A percentile compares a stretch with the other conserved stretches of the same genome.
Conservation (phyloP, 2,329 filamentous ascomycete genomes). For the Verticillium dahliae region DNA sequence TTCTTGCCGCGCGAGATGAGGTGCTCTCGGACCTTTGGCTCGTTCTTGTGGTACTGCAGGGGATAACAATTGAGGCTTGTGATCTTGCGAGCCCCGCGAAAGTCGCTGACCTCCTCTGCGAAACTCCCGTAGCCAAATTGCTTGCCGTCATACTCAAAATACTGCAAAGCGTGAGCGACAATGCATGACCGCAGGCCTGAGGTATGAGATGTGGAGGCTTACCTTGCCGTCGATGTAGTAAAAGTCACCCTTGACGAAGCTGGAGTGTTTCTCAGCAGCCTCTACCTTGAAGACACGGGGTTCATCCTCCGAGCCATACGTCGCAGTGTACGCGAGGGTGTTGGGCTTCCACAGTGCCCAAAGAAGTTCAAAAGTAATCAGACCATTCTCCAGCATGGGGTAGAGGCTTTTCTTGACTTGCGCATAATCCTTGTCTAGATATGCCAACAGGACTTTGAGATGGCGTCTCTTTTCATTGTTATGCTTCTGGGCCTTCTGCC, state of each 20-base stretch:
- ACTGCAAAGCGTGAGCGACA: constrained; percentile 47
- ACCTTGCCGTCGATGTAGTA: constrained; percentile 67
- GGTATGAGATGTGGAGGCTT: background rate
- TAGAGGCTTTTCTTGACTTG: constrained; percentile 71
- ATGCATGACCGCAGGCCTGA: background rate
- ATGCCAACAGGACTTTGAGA: constrained; percentile 67
- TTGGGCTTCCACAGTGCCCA: constrained; percentile 90
- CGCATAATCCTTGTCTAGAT: constrained; percentile 76
- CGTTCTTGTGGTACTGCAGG: constrained; percentile 32
- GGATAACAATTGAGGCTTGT: constrained; percentile 36
- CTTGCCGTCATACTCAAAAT: constrained; percentile 42
- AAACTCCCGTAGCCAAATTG: constrained; percentile 32
- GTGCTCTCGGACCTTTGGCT: constrained; percentile 22
- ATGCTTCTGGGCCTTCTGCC: constrained; percentile 54
- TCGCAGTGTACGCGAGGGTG: constrained; percentile 69
- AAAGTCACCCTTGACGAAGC: constrained; percentile 65
- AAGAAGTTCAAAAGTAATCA: constrained; percentile 82
- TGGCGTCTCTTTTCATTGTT: constrained; percentile 54
- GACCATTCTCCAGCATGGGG: constrained; percentile 71
- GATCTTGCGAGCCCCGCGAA: constrained; percentile 39
- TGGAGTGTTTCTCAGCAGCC: constrained; percentile 61
- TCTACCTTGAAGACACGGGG: constrained; percentile 80
- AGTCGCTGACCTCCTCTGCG: constrained; percentile 27
- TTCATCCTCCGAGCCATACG: constrained; percentile 70
- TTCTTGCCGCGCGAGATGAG: constrained; percentile 33